Evolutionary conservation across 140 eudicot genomes (phyloP).

Genomic region (Bidens hawaiensis): DNA sequence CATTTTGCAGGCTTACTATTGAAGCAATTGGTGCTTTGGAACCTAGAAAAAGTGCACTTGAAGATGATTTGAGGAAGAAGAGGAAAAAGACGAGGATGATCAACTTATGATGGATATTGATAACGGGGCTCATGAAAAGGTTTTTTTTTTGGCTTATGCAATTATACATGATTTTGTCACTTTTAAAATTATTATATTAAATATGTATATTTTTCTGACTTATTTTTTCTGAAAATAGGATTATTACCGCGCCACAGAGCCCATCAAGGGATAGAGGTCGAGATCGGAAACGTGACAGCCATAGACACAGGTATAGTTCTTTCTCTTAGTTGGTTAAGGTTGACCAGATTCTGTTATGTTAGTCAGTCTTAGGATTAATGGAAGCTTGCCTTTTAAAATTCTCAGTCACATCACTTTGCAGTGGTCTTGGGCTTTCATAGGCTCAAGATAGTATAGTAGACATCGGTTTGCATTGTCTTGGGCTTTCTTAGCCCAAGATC

Average conservation of each 20-base stretch:
- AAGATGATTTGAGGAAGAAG: slow-evolving; percentile 99
- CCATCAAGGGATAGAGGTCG: slow-evolving; percentile 87
- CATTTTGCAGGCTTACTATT: slow-evolving; percentile 44
- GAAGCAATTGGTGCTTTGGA: slow-evolving; percentile 73
- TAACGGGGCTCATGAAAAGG: slow-evolving; percentile 61
- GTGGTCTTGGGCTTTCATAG: slow-evolving; percentile 21
- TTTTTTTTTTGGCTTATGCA: slow-evolving; percentile 12
- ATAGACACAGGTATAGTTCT: slow-evolving; percentile 66
- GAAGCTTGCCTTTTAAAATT: slow-evolving; percentile 45
- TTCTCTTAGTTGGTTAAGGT: not conserved
- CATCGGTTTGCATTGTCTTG: slow-evolving; percentile 28
- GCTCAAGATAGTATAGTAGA: no score
- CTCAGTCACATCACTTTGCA: no score
- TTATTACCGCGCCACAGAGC: slow-evolving; percentile 66
- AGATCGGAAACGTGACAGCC: slow-evolving; percentile 71
- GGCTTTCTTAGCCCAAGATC: slow-evolving; percentile 34
- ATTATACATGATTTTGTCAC: slow-evolving; percentile 4
- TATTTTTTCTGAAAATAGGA: slow-evolving; percentile 33
- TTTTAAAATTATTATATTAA: not conserved
- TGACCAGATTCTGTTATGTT: not conserved
- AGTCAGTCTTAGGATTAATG: slow-evolving; percentile 15
- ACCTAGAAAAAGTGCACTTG: slow-evolving; percentile 93
- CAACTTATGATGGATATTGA: slow-evolving; percentile 70
- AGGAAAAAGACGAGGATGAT: slow-evolving; percentile 94
- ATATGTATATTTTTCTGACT: not conserved